phyloP scores from a whole-genome alignment of 345 rosid genomes.

The Durio zibethinus region DNA sequence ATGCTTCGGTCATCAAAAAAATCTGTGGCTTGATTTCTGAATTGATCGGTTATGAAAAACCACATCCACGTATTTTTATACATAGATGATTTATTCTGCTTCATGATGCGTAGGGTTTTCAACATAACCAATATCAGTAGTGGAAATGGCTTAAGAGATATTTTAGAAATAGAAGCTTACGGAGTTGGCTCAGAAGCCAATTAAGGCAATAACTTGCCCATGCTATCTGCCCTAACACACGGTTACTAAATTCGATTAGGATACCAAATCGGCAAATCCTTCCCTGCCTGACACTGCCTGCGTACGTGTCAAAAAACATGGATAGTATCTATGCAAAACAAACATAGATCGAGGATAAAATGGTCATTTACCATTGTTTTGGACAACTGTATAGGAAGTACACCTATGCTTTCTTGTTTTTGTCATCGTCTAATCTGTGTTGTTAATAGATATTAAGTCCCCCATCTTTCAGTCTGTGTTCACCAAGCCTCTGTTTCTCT shows the following conservation, averaged over 20 bases:
- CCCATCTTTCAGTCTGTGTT: neutral
- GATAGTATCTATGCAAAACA: neutral
- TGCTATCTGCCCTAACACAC: neutral
- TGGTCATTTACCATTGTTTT: neutral
- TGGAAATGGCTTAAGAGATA: neutral
- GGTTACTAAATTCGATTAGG: neutral
- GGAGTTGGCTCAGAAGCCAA: neutral
- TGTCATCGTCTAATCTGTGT: neutral
- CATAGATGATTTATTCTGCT: neutral
- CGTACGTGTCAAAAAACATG: neutral
- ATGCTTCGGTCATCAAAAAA: too few species aligned
- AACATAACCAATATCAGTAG: neutral
- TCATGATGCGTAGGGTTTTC: neutral
- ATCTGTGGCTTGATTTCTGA: too few species aligned
- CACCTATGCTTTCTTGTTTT: neutral
- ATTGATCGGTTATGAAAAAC: neutral
- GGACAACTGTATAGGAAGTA: neutral
- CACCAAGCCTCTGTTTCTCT: neutral
- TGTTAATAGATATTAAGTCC: neutral
- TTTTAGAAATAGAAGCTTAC: neutral
- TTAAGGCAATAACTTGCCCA: neutral
- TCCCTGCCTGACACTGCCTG: neutral
- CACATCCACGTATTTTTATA: neutral
- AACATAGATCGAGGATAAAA: neutral
- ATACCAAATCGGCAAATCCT: neutral